A percentile compares a stretch with the other conserved stretches of the same genome.
phyloP scores from a whole-genome alignment of 768 basidiomycete genomes.

The Crucibulum laeve region DNA sequence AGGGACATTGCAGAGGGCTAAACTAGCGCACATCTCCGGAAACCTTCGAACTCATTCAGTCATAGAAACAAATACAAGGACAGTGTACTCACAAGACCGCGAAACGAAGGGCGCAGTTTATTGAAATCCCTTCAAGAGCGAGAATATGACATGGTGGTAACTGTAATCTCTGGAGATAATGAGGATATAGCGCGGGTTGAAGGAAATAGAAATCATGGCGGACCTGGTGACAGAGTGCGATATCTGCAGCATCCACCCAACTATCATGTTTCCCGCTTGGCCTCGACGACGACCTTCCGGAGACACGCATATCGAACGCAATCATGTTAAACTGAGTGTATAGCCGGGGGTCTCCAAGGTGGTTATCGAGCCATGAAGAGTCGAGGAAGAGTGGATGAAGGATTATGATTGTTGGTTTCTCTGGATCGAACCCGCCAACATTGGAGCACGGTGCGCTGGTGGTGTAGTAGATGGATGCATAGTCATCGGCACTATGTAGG shows the following conservation, averaged over 20 bases:
- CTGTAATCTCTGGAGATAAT: constrained; percentile 43
- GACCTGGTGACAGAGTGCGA: constrained; percentile 63
- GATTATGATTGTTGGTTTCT: constrained; percentile 63
- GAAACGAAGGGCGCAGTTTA: constrained; percentile 59
- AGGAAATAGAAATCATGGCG: neutral
- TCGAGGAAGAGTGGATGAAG: constrained; percentile 68
- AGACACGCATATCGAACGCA: constrained; percentile 67
- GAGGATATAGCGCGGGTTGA: neutral
- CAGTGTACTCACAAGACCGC: constrained; percentile 50
- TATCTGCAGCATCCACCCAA: constrained; percentile 78
- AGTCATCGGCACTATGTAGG: constrained; percentile 57
- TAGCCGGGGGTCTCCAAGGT: constrained; percentile 65
- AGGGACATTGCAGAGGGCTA: constrained; percentile 67
- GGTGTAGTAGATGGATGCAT: constrained; percentile 67
- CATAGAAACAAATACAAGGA: neutral
- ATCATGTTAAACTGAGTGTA: constrained; percentile 60
- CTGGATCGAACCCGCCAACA: constrained; percentile 62
- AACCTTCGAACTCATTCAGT: constrained; percentile 38
- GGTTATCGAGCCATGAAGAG: constrained; percentile 61
- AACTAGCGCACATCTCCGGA: constrained; percentile 64
- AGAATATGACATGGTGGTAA: constrained; percentile 70
- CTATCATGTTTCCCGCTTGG: constrained; percentile 58
- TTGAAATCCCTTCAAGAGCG: constrained; percentile 58
- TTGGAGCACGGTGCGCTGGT: constrained; percentile 58
- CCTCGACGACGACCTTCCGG: constrained; percentile 52